These are phyloP conservation scores for Prototheca cutis DNA, from an alignment of 163 green algal species.

Conservation along the genomic window DNA sequence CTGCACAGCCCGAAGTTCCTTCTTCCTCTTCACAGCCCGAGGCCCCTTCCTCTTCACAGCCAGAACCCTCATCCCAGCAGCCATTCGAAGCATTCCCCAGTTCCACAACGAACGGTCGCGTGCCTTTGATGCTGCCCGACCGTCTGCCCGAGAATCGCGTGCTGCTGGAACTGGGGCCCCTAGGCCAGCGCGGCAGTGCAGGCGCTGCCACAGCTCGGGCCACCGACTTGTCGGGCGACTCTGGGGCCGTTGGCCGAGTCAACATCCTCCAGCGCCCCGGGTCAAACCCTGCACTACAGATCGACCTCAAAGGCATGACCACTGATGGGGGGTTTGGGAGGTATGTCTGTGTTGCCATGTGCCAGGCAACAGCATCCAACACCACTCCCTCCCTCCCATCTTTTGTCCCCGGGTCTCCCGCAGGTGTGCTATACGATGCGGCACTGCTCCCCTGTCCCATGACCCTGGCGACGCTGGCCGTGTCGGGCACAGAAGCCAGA, in stretches of 20 bases:
- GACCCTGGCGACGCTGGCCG: slow-evolving; percentile 23
- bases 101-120: not conserved
- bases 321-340: not conserved
- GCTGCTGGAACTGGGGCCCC: slow-evolving; percentile 13
- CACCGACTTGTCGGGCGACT: slow-evolving; percentile 33
- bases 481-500: slow-evolving; percentile 23
- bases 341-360: not conserved
- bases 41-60: not conserved
- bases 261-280: slow-evolving; percentile 6
- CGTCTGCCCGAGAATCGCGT: slow-evolving; percentile 5
- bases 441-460: slow-evolving; percentile 14
- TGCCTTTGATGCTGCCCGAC: slow-evolving; percentile 16
- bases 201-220: slow-evolving; percentile 7
- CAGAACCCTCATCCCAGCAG: not conserved
- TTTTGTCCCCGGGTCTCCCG: not conserved
- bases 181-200: no score
- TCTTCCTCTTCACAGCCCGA: not conserved
- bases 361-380: not conserved
- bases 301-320: slow-evolving; percentile 27
- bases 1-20: not conserved
- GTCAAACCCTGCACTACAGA: slow-evolving; percentile 13
- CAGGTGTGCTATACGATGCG: slow-evolving; percentile 29
- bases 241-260: slow-evolving; percentile 27
- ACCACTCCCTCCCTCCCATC: not conserved
- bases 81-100: not conserved